Conservation (phyloP, 192 early-diverging fungal species). For the Entrophospora sp. region DNA sequence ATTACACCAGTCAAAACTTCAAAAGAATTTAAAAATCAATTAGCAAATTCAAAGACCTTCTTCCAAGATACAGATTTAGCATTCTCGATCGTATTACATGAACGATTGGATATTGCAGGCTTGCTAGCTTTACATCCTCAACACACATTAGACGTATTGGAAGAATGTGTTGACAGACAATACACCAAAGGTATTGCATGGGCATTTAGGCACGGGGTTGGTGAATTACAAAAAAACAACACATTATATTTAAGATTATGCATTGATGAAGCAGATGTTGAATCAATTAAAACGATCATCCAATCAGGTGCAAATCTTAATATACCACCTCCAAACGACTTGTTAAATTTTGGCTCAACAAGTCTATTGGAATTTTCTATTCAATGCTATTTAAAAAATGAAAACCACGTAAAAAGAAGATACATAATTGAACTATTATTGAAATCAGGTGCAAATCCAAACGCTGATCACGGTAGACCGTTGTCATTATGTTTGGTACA, state of each 20-base stretch:
- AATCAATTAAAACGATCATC: not conserved
- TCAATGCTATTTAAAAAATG: slow-evolving; percentile 16
- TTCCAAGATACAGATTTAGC: slow-evolving; percentile 17
- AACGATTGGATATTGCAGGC: slow-evolving; percentile 14
- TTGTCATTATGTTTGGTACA: slow-evolving; percentile 3
- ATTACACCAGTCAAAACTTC: not conserved
- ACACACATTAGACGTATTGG: slow-evolving; percentile 19
- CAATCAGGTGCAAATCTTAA: slow-evolving; percentile 7
- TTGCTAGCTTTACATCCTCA: not conserved
- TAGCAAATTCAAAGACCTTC: not conserved
- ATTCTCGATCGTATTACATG: slow-evolving; percentile 14
- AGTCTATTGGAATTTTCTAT: slow-evolving; percentile 17
- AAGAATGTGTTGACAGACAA: slow-evolving; percentile 19
- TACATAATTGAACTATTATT: slow-evolving; percentile 8
- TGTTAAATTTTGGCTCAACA: not conserved
- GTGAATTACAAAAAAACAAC: slow-evolving; percentile 12
- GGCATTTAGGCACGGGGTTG: slow-evolving; percentile 15
- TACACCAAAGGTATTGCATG: slow-evolving; percentile 13
- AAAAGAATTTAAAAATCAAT: not conserved
- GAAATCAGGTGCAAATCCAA: slow-evolving; percentile 9
- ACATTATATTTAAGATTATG: slow-evolving; percentile 16
- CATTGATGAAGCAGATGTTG: slow-evolving; percentile 19
- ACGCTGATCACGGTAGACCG: slow-evolving; percentile 17
- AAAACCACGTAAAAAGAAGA: not conserved
- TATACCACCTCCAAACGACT: slow-evolving; percentile 15